These are phyloP conservation scores for Adansonia rubrostipa DNA, from an alignment of 441 rosid genomes.

Conservation along the genomic window DNA sequence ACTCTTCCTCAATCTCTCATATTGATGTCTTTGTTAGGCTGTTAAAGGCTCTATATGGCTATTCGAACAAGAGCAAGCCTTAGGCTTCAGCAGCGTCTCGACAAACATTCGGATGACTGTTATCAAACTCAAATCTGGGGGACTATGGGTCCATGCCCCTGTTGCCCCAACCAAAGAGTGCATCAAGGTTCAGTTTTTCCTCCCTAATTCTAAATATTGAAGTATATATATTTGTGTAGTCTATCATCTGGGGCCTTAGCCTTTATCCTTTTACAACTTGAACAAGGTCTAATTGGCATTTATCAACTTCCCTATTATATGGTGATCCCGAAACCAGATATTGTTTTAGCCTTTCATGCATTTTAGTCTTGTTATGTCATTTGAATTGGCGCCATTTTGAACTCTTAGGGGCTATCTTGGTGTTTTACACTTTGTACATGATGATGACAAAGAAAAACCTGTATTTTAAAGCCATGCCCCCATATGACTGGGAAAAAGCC, in stretches of 20 bases:
- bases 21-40: conserved; percentile 46
- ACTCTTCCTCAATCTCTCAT: neutral
- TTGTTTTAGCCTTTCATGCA: neutral
- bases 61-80: conserved; percentile 95
- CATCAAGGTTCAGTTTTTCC: conserved; percentile 55
- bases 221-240: neutral
- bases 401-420: neutral
- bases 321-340: neutral
- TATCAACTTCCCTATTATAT: neutral
- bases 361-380: neutral
- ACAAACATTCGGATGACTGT: conserved; percentile 92
- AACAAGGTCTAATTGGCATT: neutral
- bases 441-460: neutral
- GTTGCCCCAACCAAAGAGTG: conserved; percentile 97
- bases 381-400: neutral
- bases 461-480: neutral
- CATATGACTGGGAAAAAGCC: neutral
- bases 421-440: neutral
- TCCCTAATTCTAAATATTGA: neutral
- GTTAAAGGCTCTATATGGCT: conserved; percentile 90
- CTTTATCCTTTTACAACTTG: neutral
- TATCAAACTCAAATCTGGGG: conserved; percentile 94
- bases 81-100: conserved; percentile 98
- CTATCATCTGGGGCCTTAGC: neutral
- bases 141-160: conserved; percentile 99